These are phyloP conservation scores for Debaryomyces prosopidis DNA, from an alignment of 805 yeast species.

Conservation along the genomic window DNA sequence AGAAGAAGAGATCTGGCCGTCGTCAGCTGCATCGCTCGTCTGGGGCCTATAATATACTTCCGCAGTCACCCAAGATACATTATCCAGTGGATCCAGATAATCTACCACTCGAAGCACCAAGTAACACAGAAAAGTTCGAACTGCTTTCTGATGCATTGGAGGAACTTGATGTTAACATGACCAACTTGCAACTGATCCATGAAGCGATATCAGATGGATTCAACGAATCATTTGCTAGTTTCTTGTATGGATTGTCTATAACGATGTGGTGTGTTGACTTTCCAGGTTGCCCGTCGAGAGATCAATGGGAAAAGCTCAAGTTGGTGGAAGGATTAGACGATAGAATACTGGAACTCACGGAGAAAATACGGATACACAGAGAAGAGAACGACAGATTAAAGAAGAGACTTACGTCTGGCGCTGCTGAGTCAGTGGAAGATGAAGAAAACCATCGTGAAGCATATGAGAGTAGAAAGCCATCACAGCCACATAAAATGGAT, in stretches of 20 bases:
- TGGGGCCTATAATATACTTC: slow-evolving; percentile 30
- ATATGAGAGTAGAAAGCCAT: background rate
- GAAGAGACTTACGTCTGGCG: slow-evolving; percentile 11
- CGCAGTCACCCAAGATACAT: slow-evolving; percentile 46
- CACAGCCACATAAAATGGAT: background rate
- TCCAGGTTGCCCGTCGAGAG: slow-evolving; percentile 39
- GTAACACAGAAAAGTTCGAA: slow-evolving; percentile 41
- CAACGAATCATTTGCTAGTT: slow-evolving; percentile 77
- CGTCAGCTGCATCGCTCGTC: slow-evolving; percentile 33
- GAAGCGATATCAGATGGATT: slow-evolving; percentile 57
- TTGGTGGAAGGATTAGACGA: slow-evolving; percentile 19
- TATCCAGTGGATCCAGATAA: slow-evolving; percentile 41
- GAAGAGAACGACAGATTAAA: slow-evolving; percentile 25
- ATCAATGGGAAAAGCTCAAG: slow-evolving; percentile 32
- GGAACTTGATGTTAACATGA: slow-evolving; percentile 60
- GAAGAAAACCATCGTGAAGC: slow-evolving; percentile 1
- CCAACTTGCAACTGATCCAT: slow-evolving; percentile 59
- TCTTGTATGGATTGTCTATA: slow-evolving; percentile 76
- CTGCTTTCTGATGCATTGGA: slow-evolving; percentile 49
- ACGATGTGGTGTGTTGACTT: slow-evolving; percentile 90
- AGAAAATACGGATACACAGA: slow-evolving; percentile 17
- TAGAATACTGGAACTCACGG: slow-evolving; percentile 21
- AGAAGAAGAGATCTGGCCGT: slow-evolving; percentile 16
- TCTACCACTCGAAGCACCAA: slow-evolving; percentile 43
- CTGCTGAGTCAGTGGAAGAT: slow-evolving; percentile 1